Base-by-base conservation (phyloP, 805 yeast species). In the Candida krabiensis region DNA sequence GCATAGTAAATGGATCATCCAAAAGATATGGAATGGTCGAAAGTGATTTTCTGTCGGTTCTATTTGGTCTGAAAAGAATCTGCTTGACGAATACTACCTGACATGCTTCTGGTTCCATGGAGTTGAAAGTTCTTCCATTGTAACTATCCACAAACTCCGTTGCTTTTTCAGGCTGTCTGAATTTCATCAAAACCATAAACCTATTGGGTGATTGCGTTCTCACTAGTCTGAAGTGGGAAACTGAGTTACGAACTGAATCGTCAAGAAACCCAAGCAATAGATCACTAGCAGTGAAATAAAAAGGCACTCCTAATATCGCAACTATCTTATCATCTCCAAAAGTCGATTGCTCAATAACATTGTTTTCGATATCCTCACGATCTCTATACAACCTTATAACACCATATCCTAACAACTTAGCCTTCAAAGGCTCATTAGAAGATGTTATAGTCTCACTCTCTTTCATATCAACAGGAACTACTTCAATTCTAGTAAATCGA, bases 91-190 rank as follows among this genome's bases (percentile, higher is more conserved):
- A 77, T 1, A 89, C 75, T 3, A 80, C 86, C 56, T 83, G 89
- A 52, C 96, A 89, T 11, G 77, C 69, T 53, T 90, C 96, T 0
- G 95, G 86, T 52, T 90, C 96, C 84, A 89, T 82, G 6, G 91
- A 79, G 50, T 83, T 88, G 66, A 90, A 89, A 8, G 73, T 71
- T 43, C 73, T 76, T 4, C 95, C 95, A 56, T 89, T 82, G 52
- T 70, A 86, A 19, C 67, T 67, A 29, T 72, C 71, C 47, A 80
- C 80, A 60, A 90, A 90, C 28, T 63, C 66, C n/a, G 75, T 70
- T 0, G 96, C 89, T 25, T 64, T 53, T 2, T 70, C 62, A 2
- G 71, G 53, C 26, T 73, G 72, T 27, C 75, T 69, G 60, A 89
- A 89, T 61, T 89, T 88, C 61, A 90, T 67, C 36, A 89, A 64